A percentile compares a stretch with the other conserved stretches of the same genome.
Evolutionary conservation across 2,329 filamentous ascomycete genomes (phyloP).

Genomic region (Alternaria viburni): DNA sequence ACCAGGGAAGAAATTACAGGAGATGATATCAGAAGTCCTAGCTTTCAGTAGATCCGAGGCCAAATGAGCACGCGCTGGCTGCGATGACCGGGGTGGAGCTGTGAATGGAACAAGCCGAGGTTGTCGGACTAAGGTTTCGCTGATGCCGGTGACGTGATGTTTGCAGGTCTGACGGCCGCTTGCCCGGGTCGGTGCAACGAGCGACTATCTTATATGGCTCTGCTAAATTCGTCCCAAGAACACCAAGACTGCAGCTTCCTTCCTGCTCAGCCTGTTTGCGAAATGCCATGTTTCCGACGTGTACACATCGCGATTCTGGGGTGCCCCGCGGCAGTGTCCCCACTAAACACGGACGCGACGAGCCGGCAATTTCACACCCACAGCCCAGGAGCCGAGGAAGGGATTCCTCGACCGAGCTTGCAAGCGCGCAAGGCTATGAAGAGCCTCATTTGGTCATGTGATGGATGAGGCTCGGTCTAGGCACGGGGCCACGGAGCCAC

Average conservation of each 20-base stretch:
- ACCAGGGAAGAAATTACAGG: conserved; percentile 11
- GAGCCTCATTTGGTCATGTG: neutral
- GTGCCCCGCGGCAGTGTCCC: conserved; percentile 9
- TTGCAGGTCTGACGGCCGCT: conserved; percentile 8
- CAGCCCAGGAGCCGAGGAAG: conserved; percentile 7
- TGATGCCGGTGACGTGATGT: conserved; percentile 11
- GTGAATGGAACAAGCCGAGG: conserved; percentile 15
- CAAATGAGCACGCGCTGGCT: conserved; percentile 28
- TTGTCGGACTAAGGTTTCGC: conserved; percentile 22
- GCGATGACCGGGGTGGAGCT: conserved; percentile 20
- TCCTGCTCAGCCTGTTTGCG: neutral
- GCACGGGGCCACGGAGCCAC: neutral
- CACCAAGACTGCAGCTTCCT: neutral
- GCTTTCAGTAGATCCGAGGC: conserved; percentile 28
- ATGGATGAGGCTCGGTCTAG: neutral
- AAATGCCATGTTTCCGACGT: neutral
- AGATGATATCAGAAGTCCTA: conserved; percentile 21
- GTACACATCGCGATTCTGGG: neutral
- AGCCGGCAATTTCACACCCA: conserved; percentile 4
- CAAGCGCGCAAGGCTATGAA: neutral
- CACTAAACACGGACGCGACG: conserved; percentile 7
- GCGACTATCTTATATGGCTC: neutral
- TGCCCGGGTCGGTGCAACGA: conserved; percentile 8
- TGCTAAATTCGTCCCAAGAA: neutral
- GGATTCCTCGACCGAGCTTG: conserved; percentile 1